phyloP scores from a whole-genome alignment of 768 basidiomycete genomes.

The Termitomyces sp. region DNA sequence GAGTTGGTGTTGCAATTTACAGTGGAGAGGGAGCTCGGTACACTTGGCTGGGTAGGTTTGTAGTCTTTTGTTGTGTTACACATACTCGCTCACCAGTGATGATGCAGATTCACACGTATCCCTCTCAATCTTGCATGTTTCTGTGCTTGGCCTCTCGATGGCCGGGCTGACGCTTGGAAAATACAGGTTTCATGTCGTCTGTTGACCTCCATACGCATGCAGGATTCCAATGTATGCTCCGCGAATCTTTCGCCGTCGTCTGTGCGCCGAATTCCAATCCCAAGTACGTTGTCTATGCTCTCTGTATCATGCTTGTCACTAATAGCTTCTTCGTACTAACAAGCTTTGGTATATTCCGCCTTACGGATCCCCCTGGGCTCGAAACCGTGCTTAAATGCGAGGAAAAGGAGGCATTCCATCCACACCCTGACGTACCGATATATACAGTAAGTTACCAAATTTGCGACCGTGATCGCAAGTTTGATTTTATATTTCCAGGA shows the following conservation, averaged over 20 bases:
- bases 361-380: constrained; percentile 85
- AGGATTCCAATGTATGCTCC: constrained; percentile 84
- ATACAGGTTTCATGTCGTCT: constrained; percentile 87
- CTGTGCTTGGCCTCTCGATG: not conserved
- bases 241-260: constrained; percentile 90
- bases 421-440: constrained; percentile 78
- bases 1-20: constrained; percentile 84
- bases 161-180: not conserved
- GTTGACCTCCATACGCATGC: constrained; percentile 91
- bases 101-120: constrained; percentile 86
- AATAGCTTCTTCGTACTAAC: not conserved
- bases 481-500: constrained; percentile 40
- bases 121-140: constrained; percentile 77
- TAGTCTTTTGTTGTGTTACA: not conserved
- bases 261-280: constrained; percentile 80
- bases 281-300: constrained; percentile 40
- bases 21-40: constrained; percentile 74
- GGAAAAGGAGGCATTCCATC: constrained; percentile 78
- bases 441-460: constrained; percentile 63
- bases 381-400: constrained; percentile 63
- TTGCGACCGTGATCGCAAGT: not conserved
- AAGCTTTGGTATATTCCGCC: constrained; percentile 84
- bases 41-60: constrained; percentile 81
- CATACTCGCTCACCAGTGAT: not conserved
- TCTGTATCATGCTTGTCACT: not conserved